Evolutionary conservation across 768 basidiomycete species (phyloP).

Genomic region (Agrocybe praecox): DNA sequence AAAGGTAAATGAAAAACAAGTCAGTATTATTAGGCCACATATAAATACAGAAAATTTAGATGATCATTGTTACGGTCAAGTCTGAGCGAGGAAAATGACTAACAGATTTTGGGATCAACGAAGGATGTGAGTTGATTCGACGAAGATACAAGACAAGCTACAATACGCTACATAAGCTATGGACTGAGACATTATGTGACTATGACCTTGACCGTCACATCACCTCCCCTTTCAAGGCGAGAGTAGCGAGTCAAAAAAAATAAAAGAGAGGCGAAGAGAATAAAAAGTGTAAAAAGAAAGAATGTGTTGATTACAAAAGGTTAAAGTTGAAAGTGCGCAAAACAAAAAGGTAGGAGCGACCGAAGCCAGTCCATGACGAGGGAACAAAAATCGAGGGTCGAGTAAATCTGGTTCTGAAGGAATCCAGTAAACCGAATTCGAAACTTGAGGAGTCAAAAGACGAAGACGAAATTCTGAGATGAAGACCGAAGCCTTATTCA

Average conservation of each 20-base stretch:
- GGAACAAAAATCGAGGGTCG: not conserved
- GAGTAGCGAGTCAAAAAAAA: not conserved
- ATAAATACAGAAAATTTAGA: no score
- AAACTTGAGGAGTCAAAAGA: not conserved
- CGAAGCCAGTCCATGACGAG: not conserved
- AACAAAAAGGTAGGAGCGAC: not conserved
- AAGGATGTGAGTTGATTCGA: not conserved
- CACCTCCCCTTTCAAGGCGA: not conserved
- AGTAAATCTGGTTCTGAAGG: not conserved
- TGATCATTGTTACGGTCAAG: not conserved
- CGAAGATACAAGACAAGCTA: not conserved
- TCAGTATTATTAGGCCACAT: no score
- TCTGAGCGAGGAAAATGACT: not conserved
- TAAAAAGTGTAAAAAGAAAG: not conserved
- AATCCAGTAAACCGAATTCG: not conserved
- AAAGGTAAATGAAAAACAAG: no score
- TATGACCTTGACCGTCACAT: not conserved
- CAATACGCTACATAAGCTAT: not conserved
- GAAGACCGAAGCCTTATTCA: constrained; percentile 2
- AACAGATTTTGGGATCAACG: not conserved
- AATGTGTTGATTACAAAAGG: not conserved
- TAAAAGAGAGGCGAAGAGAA: not conserved
- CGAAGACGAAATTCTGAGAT: not conserved
- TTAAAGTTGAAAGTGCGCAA: not conserved
- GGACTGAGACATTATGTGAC: not conserved